A percentile compares a stretch with the other conserved stretches of the same genome.
These are phyloP conservation scores for Penicillium pancosmium DNA, from an alignment of 495 filamentous ascomycete genomes.

Conservation along the genomic window DNA sequence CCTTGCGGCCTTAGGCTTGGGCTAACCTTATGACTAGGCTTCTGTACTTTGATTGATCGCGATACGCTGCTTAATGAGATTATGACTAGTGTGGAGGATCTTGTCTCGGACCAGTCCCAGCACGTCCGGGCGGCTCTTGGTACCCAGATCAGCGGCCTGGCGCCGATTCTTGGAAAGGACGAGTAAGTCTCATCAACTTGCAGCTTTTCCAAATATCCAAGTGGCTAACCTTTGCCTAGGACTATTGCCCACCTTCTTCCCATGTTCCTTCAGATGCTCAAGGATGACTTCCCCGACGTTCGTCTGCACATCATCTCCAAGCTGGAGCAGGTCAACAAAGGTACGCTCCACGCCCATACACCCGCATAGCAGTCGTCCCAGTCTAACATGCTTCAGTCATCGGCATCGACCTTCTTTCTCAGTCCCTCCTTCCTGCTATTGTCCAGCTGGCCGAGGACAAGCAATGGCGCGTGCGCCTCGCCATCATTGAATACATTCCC, in stretches of 20 bases:
- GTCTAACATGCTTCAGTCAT: slow-evolving; percentile 63
- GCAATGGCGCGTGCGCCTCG: slow-evolving; percentile 97
- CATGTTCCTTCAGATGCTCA: slow-evolving; percentile 99
- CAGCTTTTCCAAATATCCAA: neutral
- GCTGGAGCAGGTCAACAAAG: slow-evolving; percentile 95
- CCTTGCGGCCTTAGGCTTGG: slow-evolving; percentile 7
- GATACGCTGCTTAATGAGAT: slow-evolving; percentile 92
- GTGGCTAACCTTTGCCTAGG: slow-evolving; percentile 40
- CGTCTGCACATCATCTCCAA: slow-evolving; percentile 98
- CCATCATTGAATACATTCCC: slow-evolving; percentile 99
- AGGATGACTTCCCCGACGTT: slow-evolving; percentile 98
- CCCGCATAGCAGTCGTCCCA: neutral
- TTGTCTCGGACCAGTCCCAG: slow-evolving; percentile 94
- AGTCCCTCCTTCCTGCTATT: slow-evolving; percentile 96
- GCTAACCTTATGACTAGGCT: slow-evolving; percentile 59
- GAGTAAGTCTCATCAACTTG: slow-evolving; percentile 64
- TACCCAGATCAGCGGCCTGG: slow-evolving; percentile 95
- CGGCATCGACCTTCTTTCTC: slow-evolving; percentile 93
- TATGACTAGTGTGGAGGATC: slow-evolving; percentile 93
- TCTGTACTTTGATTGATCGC: slow-evolving; percentile 85
- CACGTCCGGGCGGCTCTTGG: slow-evolving; percentile 95
- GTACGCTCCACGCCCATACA: slow-evolving; percentile 43
- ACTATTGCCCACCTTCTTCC: slow-evolving; percentile 95
- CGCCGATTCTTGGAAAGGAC: slow-evolving; percentile 95
- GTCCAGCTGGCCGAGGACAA: slow-evolving; percentile 98